Base-by-base conservation (phyloP, 805 yeast genomes). In the Hanseniaspora pseudoguilliermondii region DNA sequence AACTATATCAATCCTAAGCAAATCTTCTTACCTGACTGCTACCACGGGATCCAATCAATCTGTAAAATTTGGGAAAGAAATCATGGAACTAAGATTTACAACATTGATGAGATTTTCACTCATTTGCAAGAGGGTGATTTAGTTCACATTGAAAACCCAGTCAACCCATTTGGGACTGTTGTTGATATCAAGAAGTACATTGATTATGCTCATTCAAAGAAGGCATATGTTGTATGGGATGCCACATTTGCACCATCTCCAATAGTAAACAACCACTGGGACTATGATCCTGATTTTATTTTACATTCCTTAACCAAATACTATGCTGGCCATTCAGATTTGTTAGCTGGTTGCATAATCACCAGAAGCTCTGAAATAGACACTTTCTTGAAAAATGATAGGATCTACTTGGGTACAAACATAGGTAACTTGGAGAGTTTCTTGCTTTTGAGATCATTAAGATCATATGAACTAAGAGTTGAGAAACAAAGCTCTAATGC, bases 311-410 rank as follows among this genome's bases (percentile, higher is more conserved):
- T 89, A 1, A 90, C 96, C 0, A 90, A 90, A 66, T 91, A 84
- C 70, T 84, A 88, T 64, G 96, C 95, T 41, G 97, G 97, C n/a
- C 96, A 90, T 69, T 86, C 95, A 7, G 97, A 90, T 67, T 71
- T 89, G 44, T 72, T 90, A 51, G 89, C 95, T 5, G 97, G 97
- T 36, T 73, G 84, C 13, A 69, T 89, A 20, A 80, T 82, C 20
- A 81, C 85, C n/a, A 82, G 83, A 64, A 79, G 79, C 58, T 60
- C 64, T 9, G 68, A 71, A 2, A 73, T 73, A 6, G 76, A 77
- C 57, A 61, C 70, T 23, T 64, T 71, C 44, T 73, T 90, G 58
- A 67, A 74, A 5, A 67, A 65, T 0, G 96, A 90, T 62, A 75
- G 97, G 62, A 68, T 81, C 9, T 76, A 73, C 58, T 69, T 89